phyloP scores from a whole-genome alignment of 75 land plant species.

The Pinus tabuliformis region DNA sequence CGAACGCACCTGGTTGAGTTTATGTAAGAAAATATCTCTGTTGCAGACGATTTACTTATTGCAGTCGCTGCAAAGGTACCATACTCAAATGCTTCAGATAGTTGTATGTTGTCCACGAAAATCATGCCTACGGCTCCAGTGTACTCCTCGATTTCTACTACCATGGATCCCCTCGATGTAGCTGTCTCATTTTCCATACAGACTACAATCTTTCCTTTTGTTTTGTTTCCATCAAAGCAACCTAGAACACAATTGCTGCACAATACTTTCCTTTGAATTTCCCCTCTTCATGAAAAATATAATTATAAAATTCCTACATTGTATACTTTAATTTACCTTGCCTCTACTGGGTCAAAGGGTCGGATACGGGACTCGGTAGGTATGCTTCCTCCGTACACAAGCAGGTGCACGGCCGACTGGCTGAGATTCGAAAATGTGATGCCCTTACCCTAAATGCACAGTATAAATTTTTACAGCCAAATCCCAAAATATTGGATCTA shows the following conservation, averaged over 20 bases:
- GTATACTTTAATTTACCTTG: constrained; percentile 29
- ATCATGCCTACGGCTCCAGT: constrained; percentile 61
- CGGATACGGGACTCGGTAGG: constrained; percentile 1
- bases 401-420: constrained; percentile 27
- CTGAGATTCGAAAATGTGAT: constrained; percentile 30
- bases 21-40: constrained; percentile 46
- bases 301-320: no score
- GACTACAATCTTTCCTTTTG: constrained; percentile 63
- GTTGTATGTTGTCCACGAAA: constrained; percentile 31
- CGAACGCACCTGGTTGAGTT: constrained; percentile 41
- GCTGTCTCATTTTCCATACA: constrained; percentile 28
- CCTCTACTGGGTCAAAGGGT: constrained; percentile 6
- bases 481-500: no score
- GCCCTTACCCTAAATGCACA: background rate
- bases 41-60: constrained; percentile 23
- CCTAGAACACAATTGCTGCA: constrained; percentile 43
- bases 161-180: constrained; percentile 9
- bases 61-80: constrained; percentile 35
- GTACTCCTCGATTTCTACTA: constrained; percentile 16
- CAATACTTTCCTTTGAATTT: no score
- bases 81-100: constrained; percentile 20
- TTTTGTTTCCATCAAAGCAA: constrained; percentile 36
- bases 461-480: no score
- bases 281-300: no score
- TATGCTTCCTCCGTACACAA: constrained; percentile 31